phyloP scores from a whole-genome alignment of 2,329 filamentous ascomycete species.

The Ceratocystis albifundus region DNA sequence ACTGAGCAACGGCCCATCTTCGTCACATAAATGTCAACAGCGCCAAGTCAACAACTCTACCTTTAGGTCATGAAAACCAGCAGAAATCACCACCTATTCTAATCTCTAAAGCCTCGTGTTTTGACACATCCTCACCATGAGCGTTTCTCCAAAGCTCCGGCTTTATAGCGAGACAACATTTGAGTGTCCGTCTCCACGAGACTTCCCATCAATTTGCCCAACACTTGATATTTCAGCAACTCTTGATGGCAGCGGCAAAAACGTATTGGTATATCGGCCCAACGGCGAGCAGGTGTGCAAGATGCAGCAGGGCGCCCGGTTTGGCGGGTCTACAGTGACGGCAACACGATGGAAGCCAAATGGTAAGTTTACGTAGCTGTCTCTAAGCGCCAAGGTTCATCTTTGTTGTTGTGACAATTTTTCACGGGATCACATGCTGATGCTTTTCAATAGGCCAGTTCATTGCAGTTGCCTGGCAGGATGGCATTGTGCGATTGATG shows the following conservation, averaged over 20 bases:
- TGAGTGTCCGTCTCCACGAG: constrained; percentile 42
- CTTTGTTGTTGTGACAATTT: not conserved
- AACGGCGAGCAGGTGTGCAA: constrained; percentile 56
- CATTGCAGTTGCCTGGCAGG: constrained; percentile 72
- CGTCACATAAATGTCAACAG: not conserved
- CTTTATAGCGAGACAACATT: constrained; percentile 48
- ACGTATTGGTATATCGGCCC: constrained; percentile 64
- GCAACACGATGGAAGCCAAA: constrained; percentile 55
- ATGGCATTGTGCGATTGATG: constrained; percentile 65
- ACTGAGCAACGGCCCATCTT: not conserved
- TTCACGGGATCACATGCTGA: not conserved
- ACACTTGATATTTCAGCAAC: constrained; percentile 74
- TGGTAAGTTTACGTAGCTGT: constrained; percentile 38
- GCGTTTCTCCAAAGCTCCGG: constrained; percentile 32
- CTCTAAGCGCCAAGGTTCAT: not conserved
- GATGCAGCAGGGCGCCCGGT: constrained; percentile 36
- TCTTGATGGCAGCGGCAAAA: constrained; percentile 52
- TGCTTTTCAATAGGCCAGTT: constrained; percentile 44
- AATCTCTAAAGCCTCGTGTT: not conserved
- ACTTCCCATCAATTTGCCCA: constrained; percentile 64
- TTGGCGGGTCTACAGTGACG: constrained; percentile 33
- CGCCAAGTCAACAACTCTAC: not conserved
- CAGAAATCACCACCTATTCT: not conserved
- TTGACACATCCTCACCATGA: constrained; percentile 20
- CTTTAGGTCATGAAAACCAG: not conserved